Percentiles rank a stretch among this genome's conserved stretches.
phyloP scores from a whole-genome alignment of 2,329 filamentous ascomycete species.

The Exophiala xenobiotica region DNA sequence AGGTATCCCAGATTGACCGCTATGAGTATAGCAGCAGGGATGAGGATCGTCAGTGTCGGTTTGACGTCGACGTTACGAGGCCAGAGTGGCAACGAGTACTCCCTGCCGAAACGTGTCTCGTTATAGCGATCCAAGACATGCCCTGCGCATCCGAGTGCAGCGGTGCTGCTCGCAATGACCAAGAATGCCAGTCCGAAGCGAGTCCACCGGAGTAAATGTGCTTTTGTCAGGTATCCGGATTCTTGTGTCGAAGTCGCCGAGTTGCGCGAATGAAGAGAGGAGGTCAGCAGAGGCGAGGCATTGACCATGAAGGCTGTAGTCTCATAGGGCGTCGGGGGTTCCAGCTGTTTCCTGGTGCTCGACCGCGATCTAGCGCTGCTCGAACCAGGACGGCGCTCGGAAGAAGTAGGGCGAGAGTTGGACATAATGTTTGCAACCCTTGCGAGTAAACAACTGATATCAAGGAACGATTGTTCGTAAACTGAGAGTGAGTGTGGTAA shows the following conservation, averaged over 20 bases:
- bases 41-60: slow-evolving; percentile 39
- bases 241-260: slow-evolving; percentile 27
- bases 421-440: neutral
- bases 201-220: slow-evolving; percentile 34
- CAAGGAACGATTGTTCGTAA: too few relatives aligned
- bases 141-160: slow-evolving; percentile 39
- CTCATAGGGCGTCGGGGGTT: slow-evolving; percentile 7
- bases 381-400: slow-evolving; percentile 1
- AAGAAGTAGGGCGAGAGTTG: slow-evolving; percentile 8
- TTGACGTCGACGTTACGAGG: slow-evolving; percentile 43
- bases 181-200: slow-evolving; percentile 38
- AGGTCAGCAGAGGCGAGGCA: slow-evolving; percentile 24
- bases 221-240: slow-evolving; percentile 23
- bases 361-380: slow-evolving; percentile 7
- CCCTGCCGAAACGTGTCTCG: slow-evolving; percentile 37
- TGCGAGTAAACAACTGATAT: too few relatives aligned
- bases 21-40: slow-evolving; percentile 40
- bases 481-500: neutral
- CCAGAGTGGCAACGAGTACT: slow-evolving; percentile 41
- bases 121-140: slow-evolving; percentile 43
- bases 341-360: slow-evolving; percentile 14
- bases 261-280: slow-evolving; percentile 26
- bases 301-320: slow-evolving; percentile 19
- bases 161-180: slow-evolving; percentile 34
- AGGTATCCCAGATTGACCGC: slow-evolving; percentile 33